These are phyloP conservation scores for Ciborinia camelliae DNA, from an alignment of 2,329 filamentous ascomycete species.

Conservation along the genomic window DNA sequence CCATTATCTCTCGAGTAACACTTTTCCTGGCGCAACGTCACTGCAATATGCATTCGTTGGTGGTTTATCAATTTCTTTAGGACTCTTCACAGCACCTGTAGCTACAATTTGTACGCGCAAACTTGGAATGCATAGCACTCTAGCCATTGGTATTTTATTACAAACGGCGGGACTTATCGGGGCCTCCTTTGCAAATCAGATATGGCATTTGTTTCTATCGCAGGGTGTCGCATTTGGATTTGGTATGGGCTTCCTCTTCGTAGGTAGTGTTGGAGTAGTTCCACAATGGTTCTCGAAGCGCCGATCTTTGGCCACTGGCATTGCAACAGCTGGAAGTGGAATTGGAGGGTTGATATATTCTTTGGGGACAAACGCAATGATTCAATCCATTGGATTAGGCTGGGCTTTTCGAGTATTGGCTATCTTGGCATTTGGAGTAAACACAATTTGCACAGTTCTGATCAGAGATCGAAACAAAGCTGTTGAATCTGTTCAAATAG, in stretches of 20 bases:
- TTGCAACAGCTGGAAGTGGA: conserved; percentile 63
- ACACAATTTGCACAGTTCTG: conserved; percentile 59
- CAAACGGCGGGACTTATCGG: conserved; percentile 63
- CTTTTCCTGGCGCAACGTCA: conserved; percentile 59
- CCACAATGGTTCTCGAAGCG: conserved; percentile 59
- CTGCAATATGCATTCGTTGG: conserved; percentile 78
- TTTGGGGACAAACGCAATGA: conserved; percentile 52
- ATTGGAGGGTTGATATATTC: conserved; percentile 64
- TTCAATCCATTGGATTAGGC: conserved; percentile 48
- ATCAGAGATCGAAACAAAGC: conserved; percentile 69
- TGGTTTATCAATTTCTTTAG: conserved; percentile 62
- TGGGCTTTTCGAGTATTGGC: conserved; percentile 55
- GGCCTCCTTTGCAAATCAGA: conserved; percentile 63
- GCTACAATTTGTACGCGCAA: conserved; percentile 45
- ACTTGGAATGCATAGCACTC: conserved; percentile 60
- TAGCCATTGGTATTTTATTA: conserved; percentile 62
- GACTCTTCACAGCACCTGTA: conserved; percentile 65
- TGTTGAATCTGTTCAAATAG: conserved; percentile 62
- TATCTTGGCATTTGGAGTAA: conserved; percentile 61
- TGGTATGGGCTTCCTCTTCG: conserved; percentile 73
- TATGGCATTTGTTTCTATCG: conserved; percentile 73
- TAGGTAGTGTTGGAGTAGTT: conserved; percentile 58
- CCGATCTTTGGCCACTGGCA: conserved; percentile 58
- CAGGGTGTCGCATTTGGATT: conserved; percentile 76
- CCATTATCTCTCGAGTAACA: conserved; percentile 64